Percentiles rank a stretch among this genome's conserved stretches.
Evolutionary conservation across 2,329 filamentous ascomycete genomes (phyloP).

Genomic region (Clarireedia paspali): DNA sequence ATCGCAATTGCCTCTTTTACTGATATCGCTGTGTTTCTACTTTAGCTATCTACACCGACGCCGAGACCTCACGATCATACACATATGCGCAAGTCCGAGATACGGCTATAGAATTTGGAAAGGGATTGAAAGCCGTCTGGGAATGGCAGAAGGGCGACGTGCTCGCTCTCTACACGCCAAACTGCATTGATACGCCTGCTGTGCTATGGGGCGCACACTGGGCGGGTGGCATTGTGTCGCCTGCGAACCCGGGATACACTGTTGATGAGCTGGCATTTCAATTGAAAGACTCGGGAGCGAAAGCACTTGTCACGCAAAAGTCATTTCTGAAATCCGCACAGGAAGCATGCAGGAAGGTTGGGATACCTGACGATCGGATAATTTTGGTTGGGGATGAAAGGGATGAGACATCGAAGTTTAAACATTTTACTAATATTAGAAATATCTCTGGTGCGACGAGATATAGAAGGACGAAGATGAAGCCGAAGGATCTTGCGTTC

Average conservation of each 20-base stretch:
- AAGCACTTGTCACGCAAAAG: slow-evolving; percentile 66
- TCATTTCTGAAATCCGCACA: slow-evolving; percentile 56
- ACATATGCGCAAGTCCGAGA: slow-evolving; percentile 61
- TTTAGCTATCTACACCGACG: slow-evolving; percentile 70
- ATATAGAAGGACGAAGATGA: slow-evolving; percentile 52
- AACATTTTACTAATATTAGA: slow-evolving; percentile 66
- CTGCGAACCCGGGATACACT: slow-evolving; percentile 84
- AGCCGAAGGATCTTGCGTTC: slow-evolving; percentile 72
- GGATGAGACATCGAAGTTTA: slow-evolving; percentile 50
- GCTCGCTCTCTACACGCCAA: slow-evolving; percentile 74
- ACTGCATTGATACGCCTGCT: slow-evolving; percentile 74
- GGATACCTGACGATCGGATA: slow-evolving; percentile 64
- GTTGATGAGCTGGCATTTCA: slow-evolving; percentile 78
- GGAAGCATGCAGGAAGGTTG: slow-evolving; percentile 61
- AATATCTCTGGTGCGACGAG: slow-evolving; percentile 53
- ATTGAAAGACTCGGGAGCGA: slow-evolving; percentile 69
- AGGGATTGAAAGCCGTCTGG: slow-evolving; percentile 66
- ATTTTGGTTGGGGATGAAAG: slow-evolving; percentile 65
- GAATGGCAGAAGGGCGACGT: slow-evolving; percentile 80
- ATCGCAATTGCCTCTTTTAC: too few species aligned
- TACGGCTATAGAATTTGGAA: slow-evolving; percentile 67
- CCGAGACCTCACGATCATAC: slow-evolving; percentile 59
- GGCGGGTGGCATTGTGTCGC: slow-evolving; percentile 76
- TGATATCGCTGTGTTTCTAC: neutral
- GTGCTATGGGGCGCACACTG: slow-evolving; percentile 73